phyloP scores from a whole-genome alignment of 257 asterid genomes.

The Lantana camara region DNA sequence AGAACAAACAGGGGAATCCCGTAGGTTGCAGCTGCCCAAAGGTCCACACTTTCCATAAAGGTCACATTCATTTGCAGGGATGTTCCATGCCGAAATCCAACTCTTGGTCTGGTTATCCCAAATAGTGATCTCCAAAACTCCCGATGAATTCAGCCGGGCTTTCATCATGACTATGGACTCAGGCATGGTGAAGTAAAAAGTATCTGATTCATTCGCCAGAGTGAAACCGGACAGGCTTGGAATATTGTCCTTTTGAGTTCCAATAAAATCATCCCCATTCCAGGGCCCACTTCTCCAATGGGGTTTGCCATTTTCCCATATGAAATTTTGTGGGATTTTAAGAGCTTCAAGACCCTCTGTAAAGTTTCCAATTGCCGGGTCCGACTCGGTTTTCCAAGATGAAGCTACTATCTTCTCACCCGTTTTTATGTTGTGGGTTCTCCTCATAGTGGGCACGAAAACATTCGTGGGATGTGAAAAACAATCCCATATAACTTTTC shows the following conservation, averaged over 20 bases:
- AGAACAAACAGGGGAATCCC: slow-evolving; percentile 29
- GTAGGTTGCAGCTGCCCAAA: slow-evolving; percentile 40
- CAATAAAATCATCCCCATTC: slow-evolving; percentile 42
- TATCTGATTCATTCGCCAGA: not conserved
- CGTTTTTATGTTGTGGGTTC: slow-evolving; percentile 26
- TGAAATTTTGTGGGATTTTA: slow-evolving; percentile 27
- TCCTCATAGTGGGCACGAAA: slow-evolving; percentile 25
- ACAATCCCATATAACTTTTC: slow-evolving; percentile 26
- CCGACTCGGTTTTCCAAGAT: slow-evolving; percentile 33
- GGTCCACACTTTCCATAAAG: slow-evolving; percentile 44
- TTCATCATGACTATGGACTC: not conserved
- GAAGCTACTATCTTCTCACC: slow-evolving; percentile 11
- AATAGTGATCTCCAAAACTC: slow-evolving; percentile 13
- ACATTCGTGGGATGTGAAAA: slow-evolving; percentile 32
- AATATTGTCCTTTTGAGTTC: slow-evolving; percentile 34
- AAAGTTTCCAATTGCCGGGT: slow-evolving; percentile 33
- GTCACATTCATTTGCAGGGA: slow-evolving; percentile 28
- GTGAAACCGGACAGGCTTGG: slow-evolving; percentile 28
- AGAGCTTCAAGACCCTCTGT: slow-evolving; percentile 21
- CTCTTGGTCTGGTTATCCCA: slow-evolving; percentile 24
- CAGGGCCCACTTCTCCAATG: slow-evolving; percentile 43
- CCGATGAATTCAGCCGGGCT: slow-evolving; percentile 24
- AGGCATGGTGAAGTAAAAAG: not conserved
- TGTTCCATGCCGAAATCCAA: not conserved
- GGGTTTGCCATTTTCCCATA: slow-evolving; percentile 28